Percentiles rank a stretch among this genome's conserved stretches.
These are phyloP conservation scores for Cytospora chrysosperma DNA, from an alignment of 2,329 filamentous ascomycete genomes.

Conservation along the genomic window DNA sequence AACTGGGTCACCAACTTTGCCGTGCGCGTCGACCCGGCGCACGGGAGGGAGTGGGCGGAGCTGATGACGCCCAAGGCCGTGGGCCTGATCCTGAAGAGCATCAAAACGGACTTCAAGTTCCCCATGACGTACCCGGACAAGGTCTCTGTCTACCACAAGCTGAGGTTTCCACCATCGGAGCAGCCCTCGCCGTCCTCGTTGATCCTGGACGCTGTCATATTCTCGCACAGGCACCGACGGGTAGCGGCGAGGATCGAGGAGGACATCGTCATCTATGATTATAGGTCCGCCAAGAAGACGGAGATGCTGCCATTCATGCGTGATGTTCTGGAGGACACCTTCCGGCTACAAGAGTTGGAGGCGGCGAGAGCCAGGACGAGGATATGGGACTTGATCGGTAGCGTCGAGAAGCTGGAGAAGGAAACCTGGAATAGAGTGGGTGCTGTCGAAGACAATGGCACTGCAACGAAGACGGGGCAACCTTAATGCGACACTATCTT, in stretches of 20 bases:
- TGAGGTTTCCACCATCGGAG: slow-evolving; percentile 52
- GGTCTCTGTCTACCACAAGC: slow-evolving; percentile 80
- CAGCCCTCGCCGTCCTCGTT: slow-evolving; percentile 51
- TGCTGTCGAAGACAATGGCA: slow-evolving; percentile 69
- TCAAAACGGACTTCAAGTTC: slow-evolving; percentile 80
- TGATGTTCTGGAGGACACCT: slow-evolving; percentile 37
- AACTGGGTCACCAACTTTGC: slow-evolving; percentile 76
- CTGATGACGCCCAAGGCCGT: slow-evolving; percentile 64
- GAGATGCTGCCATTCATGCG: slow-evolving; percentile 43
- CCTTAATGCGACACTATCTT: not conserved
- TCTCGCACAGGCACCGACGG: slow-evolving; percentile 74
- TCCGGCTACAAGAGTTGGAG: slow-evolving; percentile 53
- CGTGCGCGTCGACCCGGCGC: slow-evolving; percentile 56
- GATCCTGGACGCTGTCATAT: slow-evolving; percentile 59
- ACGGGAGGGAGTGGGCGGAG: slow-evolving; percentile 65
- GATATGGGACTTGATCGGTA: slow-evolving; percentile 56
- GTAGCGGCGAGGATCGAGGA: slow-evolving; percentile 73
- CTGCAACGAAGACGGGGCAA: slow-evolving; percentile 29
- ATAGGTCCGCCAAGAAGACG: slow-evolving; percentile 38
- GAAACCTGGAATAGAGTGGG: slow-evolving; percentile 71
- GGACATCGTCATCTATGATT: slow-evolving; percentile 77
- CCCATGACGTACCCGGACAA: slow-evolving; percentile 82
- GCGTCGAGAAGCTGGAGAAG: slow-evolving; percentile 63
- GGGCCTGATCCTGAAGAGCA: slow-evolving; percentile 76
- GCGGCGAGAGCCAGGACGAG: slow-evolving; percentile 50